Conservation (phyloP, 371 early-diverging fungal genomes). For the Smittium mucronatum region DNA sequence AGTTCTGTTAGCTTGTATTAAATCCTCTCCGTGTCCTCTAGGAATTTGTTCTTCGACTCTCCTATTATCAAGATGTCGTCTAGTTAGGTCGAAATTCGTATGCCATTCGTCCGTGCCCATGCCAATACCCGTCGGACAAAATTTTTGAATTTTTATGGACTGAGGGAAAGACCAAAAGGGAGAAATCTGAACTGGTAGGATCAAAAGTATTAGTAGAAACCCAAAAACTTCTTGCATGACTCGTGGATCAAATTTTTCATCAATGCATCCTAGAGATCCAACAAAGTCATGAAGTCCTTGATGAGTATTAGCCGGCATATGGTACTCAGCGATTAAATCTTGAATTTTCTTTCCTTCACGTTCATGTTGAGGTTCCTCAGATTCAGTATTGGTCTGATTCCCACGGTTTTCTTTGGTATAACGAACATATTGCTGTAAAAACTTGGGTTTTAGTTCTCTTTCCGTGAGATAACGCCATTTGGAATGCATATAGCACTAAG, state of each 20-base stretch:
- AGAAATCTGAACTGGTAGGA: neutral
- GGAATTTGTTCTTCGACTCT: conserved; percentile 4
- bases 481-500: too few species aligned
- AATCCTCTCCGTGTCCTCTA: neutral
- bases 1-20: neutral
- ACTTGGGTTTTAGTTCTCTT: neutral
- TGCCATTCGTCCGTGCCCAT: neutral
- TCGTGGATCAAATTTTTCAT: neutral
- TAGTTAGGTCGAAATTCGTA: neutral
- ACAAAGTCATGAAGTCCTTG: neutral
- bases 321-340: neutral
- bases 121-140: neutral
- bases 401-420: neutral
- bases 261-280: neutral
- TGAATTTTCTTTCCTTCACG: neutral
- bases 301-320: neutral
- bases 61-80: neutral
- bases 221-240: neutral
- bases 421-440: neutral
- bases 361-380: neutral
- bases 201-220: neutral
- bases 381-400: neutral
- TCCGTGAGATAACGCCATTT: neutral
- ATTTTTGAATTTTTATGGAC: neutral
- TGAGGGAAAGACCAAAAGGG: neutral